Evolutionary conservation across 2,329 filamentous ascomycete species (phyloP), one percentile per base, ranked within the genome.

Genomic region (Fusarium pseudograminearum): DNA sequence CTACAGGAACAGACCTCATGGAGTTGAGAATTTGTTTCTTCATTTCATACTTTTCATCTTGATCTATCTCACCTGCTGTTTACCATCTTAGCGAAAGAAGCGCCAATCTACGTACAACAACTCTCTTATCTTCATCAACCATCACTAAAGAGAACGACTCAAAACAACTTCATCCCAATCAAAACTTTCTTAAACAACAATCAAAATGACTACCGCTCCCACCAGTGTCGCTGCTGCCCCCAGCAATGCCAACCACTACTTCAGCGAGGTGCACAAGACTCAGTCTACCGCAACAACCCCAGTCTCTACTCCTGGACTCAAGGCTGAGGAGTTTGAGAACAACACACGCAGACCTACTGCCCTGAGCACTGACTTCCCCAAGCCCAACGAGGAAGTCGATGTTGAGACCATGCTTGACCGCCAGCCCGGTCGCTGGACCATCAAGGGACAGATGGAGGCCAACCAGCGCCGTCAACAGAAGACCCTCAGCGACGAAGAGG

Each of bases 401-500:
- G 73, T 86, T 16, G 77, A 79, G 38, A 78, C 83, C 70, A 78
- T 83, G 47, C 80, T 86, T 20, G 73, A 77, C 6, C 80, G 83
- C 40, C 75, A 79, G 56, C 84, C 84, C 3, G 80, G 79, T 63
- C 82, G 74, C 63, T 86, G 74, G 79, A 79, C 76, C 57, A 80
- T 81, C 56, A 74, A 75, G 48, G 80, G 80, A 20, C 73, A 80
- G 61, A 70, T 80, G 22, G 74, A 76, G 28, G 78, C 75, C 53
- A 76, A 79, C 55, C 73, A 74, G 66, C 61, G 77, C 76, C 63
- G 71, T 66, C 61, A 65, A 44, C 71, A 74, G 48, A 48, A 62
- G 18, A 36, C 61, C 18, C 56, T 45, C 20, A 70, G 53, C 26
- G 73, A 71, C 15, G 60, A 78, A 20, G 67, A 76, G 38, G 73